These are phyloP conservation scores for Aspergillus sp. DNA, from an alignment of 2,329 filamentous ascomycete genomes.

Conservation along the genomic window DNA sequence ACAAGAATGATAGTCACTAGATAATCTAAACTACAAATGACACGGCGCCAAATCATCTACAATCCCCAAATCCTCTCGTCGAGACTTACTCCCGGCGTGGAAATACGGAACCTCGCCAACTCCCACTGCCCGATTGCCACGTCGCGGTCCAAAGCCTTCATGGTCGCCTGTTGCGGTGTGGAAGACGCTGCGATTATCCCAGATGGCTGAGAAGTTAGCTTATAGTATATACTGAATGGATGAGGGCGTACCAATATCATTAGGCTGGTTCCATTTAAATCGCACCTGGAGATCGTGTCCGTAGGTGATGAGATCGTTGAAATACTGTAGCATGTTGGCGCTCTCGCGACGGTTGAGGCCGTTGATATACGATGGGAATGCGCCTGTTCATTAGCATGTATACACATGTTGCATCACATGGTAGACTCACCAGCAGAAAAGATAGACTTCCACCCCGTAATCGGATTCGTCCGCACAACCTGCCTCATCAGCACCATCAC, in stretches of 20 bases:
- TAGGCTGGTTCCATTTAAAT: constrained; percentile 45
- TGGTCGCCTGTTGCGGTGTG: constrained; percentile 28
- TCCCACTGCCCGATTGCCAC: constrained; percentile 26
- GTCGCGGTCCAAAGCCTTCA: constrained; percentile 22
- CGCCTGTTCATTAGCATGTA: too few species aligned
- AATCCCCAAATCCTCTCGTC: constrained; percentile 12
- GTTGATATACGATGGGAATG: constrained; percentile 30
- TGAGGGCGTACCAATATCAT: constrained; percentile 39
- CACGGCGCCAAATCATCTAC: too few species aligned
- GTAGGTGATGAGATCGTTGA: constrained; percentile 38
- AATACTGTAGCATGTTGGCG: constrained; percentile 39
- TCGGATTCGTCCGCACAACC: constrained; percentile 57
- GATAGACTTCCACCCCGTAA: constrained; percentile 59
- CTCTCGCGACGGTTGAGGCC: constrained; percentile 42
- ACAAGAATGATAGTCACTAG: too few species aligned
- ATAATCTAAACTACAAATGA: too few species aligned
- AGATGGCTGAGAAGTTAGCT: constrained; percentile 18
- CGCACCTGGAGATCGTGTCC: constrained; percentile 51
- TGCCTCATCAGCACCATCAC: too few species aligned
- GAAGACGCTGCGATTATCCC: constrained; percentile 30
- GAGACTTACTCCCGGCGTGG: constrained; percentile 23
- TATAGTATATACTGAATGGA: neutral
- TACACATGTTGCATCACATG: constrained; percentile 3
- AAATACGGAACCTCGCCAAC: constrained; percentile 31
- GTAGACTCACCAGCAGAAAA: constrained; percentile 42